Evolutionary conservation across 1,139 yeast species (phyloP).

Genomic region (Yamadazyma friedrichii): DNA sequence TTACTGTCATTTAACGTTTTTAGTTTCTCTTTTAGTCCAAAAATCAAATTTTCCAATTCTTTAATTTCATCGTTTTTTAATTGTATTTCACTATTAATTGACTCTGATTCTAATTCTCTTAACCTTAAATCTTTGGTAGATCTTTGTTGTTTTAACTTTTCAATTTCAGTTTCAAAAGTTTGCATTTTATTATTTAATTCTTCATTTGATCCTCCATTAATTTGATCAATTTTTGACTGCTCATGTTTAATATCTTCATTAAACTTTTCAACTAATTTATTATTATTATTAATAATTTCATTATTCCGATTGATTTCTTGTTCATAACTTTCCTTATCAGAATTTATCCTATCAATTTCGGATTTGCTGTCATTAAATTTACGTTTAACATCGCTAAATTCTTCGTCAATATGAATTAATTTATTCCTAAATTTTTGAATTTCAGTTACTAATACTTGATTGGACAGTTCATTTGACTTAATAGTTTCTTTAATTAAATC

Average conservation of each 20-base stretch:
- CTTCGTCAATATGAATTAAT: not conserved
- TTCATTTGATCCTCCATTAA: slow-evolving; percentile 42
- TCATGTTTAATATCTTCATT: slow-evolving; percentile 18
- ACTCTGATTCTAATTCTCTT: slow-evolving; percentile 5
- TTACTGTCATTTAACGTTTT: slow-evolving; percentile 20
- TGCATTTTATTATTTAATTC: slow-evolving; percentile 12
- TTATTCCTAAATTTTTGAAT: not conserved
- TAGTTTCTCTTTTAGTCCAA: slow-evolving; percentile 16
- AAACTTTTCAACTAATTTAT: slow-evolving; percentile 15
- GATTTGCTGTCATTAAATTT: not conserved
- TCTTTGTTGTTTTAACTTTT: slow-evolving; percentile 1
- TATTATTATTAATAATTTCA: slow-evolving; percentile 22
- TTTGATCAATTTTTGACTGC: slow-evolving; percentile 34
- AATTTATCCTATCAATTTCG: not conserved
- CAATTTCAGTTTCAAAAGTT: slow-evolving; percentile 3
- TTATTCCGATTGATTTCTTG: slow-evolving; percentile 29
- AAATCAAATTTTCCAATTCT: slow-evolving; percentile 10
- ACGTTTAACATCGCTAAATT: not conserved
- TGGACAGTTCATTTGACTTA: not conserved
- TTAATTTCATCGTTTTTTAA: slow-evolving; percentile 3
- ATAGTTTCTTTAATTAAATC: not conserved
- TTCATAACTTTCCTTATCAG: slow-evolving; percentile 14
- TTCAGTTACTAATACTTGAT: not conserved
- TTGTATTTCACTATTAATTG: not conserved
- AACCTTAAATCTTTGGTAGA: slow-evolving; percentile 4